Evolutionary conservation across 768 basidiomycete genomes (phyloP).

Genomic region (Amanita subjunquillea): DNA sequence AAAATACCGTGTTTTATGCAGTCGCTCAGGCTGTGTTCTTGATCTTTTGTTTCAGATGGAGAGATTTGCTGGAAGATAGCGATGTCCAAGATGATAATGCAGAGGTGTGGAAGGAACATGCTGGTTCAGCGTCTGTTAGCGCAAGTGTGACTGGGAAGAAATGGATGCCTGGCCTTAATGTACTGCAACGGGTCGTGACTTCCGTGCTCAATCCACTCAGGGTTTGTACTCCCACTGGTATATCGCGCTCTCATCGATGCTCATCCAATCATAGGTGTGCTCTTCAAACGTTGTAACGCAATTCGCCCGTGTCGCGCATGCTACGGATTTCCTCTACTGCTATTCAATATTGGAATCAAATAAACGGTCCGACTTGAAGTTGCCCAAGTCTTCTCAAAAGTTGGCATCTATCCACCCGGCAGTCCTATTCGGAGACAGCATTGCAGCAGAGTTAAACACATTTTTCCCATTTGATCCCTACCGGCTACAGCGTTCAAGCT

Average conservation of each 20-base stretch:
- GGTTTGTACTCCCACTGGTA: slow-evolving; percentile 29
- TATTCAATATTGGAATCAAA: slow-evolving; percentile 90
- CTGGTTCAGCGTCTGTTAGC: neutral
- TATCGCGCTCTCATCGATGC: neutral
- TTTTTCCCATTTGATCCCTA: slow-evolving; percentile 99
- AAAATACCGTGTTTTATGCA: slow-evolving; percentile 81
- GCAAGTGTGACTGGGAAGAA: slow-evolving; percentile 18
- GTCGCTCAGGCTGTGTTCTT: slow-evolving; percentile 87
- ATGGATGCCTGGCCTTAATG: slow-evolving; percentile 78
- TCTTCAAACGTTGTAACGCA: slow-evolving; percentile 84
- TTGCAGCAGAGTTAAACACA: slow-evolving; percentile 68
- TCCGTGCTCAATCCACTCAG: slow-evolving; percentile 87
- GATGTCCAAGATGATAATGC: slow-evolving; percentile 51
- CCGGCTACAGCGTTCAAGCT: slow-evolving; percentile 68
- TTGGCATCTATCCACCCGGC: slow-evolving; percentile 11
- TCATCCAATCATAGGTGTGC: slow-evolving; percentile 50
- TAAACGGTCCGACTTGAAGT: slow-evolving; percentile 45
- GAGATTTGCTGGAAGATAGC: slow-evolving; percentile 61
- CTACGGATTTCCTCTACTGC: slow-evolving; percentile 88
- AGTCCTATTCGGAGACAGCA: slow-evolving; percentile 20
- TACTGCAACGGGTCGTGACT: slow-evolving; percentile 70
- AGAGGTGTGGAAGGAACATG: slow-evolving; percentile 10
- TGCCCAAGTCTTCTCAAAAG: slow-evolving; percentile 6
- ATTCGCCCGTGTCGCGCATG: slow-evolving; percentile 88
- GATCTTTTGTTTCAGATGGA: slow-evolving; percentile 97